phyloP scores from a whole-genome alignment of 1,284 basidiomycete species.

The Boletus sp. region DNA sequence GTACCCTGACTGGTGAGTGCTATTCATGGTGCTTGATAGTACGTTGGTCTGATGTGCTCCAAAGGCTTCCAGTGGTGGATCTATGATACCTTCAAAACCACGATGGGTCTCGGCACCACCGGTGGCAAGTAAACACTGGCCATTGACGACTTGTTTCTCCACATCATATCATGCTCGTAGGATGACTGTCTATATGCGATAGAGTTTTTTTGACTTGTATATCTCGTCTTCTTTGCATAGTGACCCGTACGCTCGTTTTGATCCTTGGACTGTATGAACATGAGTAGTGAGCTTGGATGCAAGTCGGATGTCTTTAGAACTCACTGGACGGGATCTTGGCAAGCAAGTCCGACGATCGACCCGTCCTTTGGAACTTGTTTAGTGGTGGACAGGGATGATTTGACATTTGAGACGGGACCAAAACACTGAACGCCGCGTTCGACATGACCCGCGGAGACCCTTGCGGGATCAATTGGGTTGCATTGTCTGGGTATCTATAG shows the following conservation, averaged over 20 bases:
- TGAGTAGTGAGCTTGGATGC: background rate
- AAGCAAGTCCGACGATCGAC: no score
- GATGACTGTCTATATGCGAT: constrained; percentile 15
- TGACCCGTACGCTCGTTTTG: background rate
- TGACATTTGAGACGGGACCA: no score
- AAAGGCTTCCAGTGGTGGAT: constrained; percentile 88
- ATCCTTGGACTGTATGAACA: constrained; percentile 3
- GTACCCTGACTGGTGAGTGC: constrained; percentile 65
- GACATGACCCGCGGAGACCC: no score
- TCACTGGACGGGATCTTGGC: no score
- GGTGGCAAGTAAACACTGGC: constrained; percentile 69
- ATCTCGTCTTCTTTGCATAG: background rate
- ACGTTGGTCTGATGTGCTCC: constrained; percentile 3
- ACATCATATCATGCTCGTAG: constrained; percentile 11
- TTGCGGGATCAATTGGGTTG: no score
- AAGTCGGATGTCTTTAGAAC: no score
- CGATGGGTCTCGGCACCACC: constrained; percentile 82
- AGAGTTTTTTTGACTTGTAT: background rate
- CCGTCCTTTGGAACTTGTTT: no score
- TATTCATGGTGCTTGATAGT: background rate
- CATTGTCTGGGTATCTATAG: no score
- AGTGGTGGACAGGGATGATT: no score
- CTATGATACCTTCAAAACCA: constrained; percentile 79
- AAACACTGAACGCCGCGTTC: no score
- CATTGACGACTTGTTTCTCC: background rate